These are phyloP conservation scores for Tulasnella sp. DNA, from an alignment of 768 basidiomycete genomes.

Conservation along the genomic window DNA sequence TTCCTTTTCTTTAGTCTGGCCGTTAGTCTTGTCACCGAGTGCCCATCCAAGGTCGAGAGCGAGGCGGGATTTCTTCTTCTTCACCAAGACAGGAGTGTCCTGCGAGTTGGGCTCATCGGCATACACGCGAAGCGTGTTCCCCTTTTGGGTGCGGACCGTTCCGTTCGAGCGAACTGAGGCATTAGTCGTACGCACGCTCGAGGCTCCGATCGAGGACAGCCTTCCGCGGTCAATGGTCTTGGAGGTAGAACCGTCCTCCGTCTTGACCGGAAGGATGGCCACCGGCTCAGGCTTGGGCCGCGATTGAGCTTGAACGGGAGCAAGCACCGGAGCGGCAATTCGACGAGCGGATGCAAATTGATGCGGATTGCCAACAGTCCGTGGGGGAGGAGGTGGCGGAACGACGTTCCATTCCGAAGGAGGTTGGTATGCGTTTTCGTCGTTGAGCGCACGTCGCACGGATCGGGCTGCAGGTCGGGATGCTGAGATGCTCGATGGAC, in stretches of 20 bases:
- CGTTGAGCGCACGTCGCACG: not conserved
- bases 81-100: conserved; percentile 9
- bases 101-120: not conserved
- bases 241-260: conserved; percentile 1
- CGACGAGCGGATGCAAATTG: conserved; percentile 9
- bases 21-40: conserved; percentile 49
- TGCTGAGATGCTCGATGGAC: not conserved
- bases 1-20: conserved; percentile 21
- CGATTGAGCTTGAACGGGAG: not conserved
- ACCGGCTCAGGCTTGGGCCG: conserved; percentile 4
- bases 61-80: conserved; percentile 31
- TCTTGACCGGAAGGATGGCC: conserved; percentile 10
- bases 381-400: not conserved
- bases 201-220: not conserved
- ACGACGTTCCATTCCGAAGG: conserved; percentile 4
- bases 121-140: not conserved
- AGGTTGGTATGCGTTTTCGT: not conserved
- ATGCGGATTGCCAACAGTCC: conserved; percentile 1
- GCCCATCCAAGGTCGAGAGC: conserved; percentile 44
- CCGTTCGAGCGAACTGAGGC: not conserved
- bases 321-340: not conserved
- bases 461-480: not conserved
- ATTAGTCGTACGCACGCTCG: not conserved
- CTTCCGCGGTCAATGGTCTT: not conserved
- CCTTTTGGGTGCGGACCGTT: not conserved